phyloP scores from a whole-genome alignment of 73 alveolate genomes.

The Stentor coeruleus region DNA sequence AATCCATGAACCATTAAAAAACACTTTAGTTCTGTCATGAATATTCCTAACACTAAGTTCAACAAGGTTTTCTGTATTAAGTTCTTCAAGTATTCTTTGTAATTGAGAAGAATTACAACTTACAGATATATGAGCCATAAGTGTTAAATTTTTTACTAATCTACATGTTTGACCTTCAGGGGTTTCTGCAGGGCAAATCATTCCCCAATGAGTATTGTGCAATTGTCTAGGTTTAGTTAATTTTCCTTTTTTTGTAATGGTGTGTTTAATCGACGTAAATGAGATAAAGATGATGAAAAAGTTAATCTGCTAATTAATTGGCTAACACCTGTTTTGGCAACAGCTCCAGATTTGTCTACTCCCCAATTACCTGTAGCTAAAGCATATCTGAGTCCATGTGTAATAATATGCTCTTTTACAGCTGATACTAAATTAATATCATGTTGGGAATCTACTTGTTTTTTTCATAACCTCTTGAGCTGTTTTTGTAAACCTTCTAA shows the following conservation, averaged over 20 bases:
- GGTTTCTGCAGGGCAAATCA: conserved; percentile 99
- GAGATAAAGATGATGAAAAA: conserved; percentile 94
- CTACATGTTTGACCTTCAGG: conserved; percentile 99
- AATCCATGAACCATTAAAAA: conserved; percentile 98
- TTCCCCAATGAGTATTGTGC: conserved; percentile 99
- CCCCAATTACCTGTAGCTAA: conserved; percentile 99
- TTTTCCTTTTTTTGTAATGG: conserved; percentile 94
- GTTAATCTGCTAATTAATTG: conserved; percentile 98
- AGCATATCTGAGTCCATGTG: conserved; percentile 89
- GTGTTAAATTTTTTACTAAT: conserved; percentile 97
- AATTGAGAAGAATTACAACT: conserved; percentile 60
- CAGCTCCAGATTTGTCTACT: conserved; percentile 79
- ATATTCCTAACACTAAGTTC: conserved; percentile 67
- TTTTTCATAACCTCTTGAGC: conserved; percentile 71
- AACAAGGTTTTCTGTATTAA: conserved; percentile 74
- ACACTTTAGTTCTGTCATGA: conserved; percentile 77
- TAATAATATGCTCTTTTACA: conserved; percentile 65
- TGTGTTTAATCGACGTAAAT: conserved; percentile 96
- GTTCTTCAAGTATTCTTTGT: conserved; percentile 62
- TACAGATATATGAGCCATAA: conserved; percentile 94
- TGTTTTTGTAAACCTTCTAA: conserved; percentile 73
- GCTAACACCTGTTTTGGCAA: conserved; percentile 97
- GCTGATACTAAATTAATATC: conserved; percentile 36
- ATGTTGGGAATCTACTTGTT: conserved; percentile 57
- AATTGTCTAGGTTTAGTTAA: conserved; percentile 98